Evolutionary conservation across 306 rosid genomes (phyloP).

Genomic region (Trifolium repens): DNA sequence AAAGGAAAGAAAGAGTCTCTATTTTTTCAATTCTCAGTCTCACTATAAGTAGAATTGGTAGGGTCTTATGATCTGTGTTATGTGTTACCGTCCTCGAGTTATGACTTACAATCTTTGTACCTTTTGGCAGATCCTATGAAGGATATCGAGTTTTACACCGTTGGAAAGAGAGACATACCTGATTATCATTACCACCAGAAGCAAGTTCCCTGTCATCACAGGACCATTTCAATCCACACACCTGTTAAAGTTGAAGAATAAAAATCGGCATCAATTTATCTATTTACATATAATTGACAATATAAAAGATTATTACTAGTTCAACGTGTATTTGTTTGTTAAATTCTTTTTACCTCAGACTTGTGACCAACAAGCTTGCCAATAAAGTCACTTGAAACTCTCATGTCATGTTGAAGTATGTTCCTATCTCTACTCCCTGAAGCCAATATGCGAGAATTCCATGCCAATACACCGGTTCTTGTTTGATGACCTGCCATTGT

Average conservation of each 20-base stretch:
- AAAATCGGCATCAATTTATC: conserved; percentile 23
- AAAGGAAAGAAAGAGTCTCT: no score
- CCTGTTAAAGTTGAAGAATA: conserved; percentile 44
- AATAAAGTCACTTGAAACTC: conserved; percentile 73
- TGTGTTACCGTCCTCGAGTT: no score
- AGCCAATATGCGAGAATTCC: conserved; percentile 92
- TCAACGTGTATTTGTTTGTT: background rate
- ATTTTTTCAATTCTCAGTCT: no score
- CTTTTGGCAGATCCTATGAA: no score
- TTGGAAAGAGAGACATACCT: conserved; percentile 49
- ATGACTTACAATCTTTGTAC: no score
- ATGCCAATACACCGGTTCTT: conserved; percentile 95
- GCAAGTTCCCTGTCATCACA: conserved; percentile 97
- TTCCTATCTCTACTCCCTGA: conserved; percentile 96
- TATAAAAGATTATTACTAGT: conserved; percentile 10
- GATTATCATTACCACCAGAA: conserved; percentile 99
- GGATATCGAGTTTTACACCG: no score
- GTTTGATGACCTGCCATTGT: conserved; percentile 99
- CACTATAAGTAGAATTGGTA: no score
- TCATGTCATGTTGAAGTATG: conserved; percentile 95
- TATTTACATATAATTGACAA: background rate
- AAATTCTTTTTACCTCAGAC: conserved; percentile 73
- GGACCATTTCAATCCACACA: conserved; percentile 99
- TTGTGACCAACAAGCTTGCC: conserved; percentile 92
- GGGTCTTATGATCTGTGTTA: no score